Percentiles rank a stretch among this genome's conserved stretches.
Conservation (phyloP, 1,284 basidiomycete genomes). For the Cryptococcus sp. region DNA sequence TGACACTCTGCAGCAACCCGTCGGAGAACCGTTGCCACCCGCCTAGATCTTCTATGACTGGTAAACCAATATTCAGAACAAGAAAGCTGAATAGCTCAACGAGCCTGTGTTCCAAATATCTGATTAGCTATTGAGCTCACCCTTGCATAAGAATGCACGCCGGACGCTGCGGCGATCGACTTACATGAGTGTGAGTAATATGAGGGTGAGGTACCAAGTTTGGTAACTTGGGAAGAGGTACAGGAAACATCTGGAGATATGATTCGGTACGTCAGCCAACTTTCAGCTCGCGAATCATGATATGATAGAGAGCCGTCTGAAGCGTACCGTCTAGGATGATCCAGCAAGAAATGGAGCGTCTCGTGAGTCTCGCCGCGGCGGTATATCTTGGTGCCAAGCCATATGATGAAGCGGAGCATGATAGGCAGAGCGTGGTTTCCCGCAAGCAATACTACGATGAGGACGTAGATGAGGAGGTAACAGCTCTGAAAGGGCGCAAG, state of each 20-base stretch:
- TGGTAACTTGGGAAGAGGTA: constrained; percentile 47
- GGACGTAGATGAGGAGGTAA: constrained; percentile 37
- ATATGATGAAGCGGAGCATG: constrained; percentile 34
- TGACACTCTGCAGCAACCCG: constrained; percentile 36
- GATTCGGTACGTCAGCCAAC: not conserved
- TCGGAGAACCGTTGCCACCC: constrained; percentile 36
- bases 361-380: constrained; percentile 29
- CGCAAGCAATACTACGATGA: constrained; percentile 31
- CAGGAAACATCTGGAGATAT: constrained; percentile 33
- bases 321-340: constrained; percentile 39
- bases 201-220: constrained; percentile 39
- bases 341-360: constrained; percentile 40
- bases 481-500: constrained; percentile 31
- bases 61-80: constrained; percentile 36
- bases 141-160: not conserved
- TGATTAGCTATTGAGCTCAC: not conserved
- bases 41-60: constrained; percentile 16
- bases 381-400: constrained; percentile 38
- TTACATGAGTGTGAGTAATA: constrained; percentile 34
- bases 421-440: constrained; percentile 45
- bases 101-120: constrained; percentile 13
- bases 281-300: not conserved
- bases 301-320: no score
- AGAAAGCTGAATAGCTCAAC: constrained; percentile 35
- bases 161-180: constrained; percentile 1